A percentile compares a stretch with the other conserved stretches of the same genome.
Evolutionary conservation across 2,329 filamentous ascomycete genomes (phyloP).

Genomic region (Fusarium piperis): DNA sequence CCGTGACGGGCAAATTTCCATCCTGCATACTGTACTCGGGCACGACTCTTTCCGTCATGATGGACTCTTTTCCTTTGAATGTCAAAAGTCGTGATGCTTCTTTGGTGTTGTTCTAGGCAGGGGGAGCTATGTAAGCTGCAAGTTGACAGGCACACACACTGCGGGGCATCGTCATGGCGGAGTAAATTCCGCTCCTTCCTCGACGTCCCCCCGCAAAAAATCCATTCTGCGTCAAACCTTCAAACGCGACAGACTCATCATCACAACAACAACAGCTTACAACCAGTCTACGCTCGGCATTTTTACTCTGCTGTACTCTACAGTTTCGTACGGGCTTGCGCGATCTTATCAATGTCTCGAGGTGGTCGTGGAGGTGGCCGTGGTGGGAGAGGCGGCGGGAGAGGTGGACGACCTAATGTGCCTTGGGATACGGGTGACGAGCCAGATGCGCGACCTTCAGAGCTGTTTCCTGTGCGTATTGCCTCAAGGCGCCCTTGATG

Average conservation of each 20-base stretch:
- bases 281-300: background rate
- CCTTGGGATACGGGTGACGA: conserved; percentile 65
- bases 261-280: background rate
- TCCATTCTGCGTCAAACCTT: conserved; percentile 25
- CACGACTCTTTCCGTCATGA: conserved; percentile 47
- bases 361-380: conserved; percentile 64
- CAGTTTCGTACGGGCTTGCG: background rate
- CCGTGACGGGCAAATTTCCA: conserved; percentile 54
- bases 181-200: conserved; percentile 32
- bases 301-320: background rate
- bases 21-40: conserved; percentile 52
- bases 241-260: conserved; percentile 1
- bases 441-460: conserved; percentile 65
- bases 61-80: background rate
- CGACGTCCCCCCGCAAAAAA: conserved; percentile 36
- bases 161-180: conserved; percentile 31
- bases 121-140: conserved; percentile 11
- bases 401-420: conserved; percentile 57
- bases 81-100: background rate
- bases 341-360: conserved; percentile 57
- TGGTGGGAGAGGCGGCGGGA: conserved; percentile 59
- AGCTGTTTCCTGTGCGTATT: conserved; percentile 64
- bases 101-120: background rate
- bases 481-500: fast-evolving
- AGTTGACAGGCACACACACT: conserved; percentile 7